phyloP scores from a whole-genome alignment of 2,329 filamentous ascomycete species.

The Catunica adiposa region DNA sequence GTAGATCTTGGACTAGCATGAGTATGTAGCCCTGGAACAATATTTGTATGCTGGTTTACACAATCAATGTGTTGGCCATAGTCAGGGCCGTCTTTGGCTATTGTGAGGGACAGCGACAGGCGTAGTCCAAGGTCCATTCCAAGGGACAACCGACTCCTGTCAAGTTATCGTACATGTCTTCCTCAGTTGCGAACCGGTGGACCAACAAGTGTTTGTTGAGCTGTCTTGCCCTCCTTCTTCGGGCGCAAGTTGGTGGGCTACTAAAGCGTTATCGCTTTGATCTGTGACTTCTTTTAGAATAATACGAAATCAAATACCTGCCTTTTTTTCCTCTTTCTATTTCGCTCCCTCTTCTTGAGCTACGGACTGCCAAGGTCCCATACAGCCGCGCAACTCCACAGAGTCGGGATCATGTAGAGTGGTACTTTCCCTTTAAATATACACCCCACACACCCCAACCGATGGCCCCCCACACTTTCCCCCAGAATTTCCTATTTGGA shows the following conservation, averaged over 20 bases:
- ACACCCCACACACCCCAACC: neutral
- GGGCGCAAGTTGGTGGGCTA: too few relatives aligned
- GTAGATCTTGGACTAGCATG: too few relatives aligned
- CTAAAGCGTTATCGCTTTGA: neutral
- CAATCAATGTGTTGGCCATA: neutral
- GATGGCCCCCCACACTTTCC: neutral
- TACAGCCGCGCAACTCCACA: neutral
- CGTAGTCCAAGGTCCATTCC: neutral
- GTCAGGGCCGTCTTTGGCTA: neutral
- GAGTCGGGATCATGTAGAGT: neutral
- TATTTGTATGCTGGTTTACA: too few relatives aligned
- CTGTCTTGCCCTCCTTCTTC: too few relatives aligned
- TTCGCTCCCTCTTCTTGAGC: neutral
- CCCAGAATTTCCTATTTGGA: neutral
- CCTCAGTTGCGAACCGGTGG: too few relatives aligned
- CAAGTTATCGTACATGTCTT: too few relatives aligned
- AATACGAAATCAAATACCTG: neutral
- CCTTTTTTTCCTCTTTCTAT: neutral
- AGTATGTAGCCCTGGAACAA: too few relatives aligned
- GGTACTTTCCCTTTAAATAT: neutral
- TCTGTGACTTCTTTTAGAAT: neutral
- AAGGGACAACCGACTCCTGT: too few relatives aligned
- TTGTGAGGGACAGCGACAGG: neutral
- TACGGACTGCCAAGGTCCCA: neutral
- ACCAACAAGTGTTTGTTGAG: too few relatives aligned